Evolutionary conservation across 2,329 filamentous ascomycete genomes (phyloP).

Genomic region (Penicillium expansum): DNA sequence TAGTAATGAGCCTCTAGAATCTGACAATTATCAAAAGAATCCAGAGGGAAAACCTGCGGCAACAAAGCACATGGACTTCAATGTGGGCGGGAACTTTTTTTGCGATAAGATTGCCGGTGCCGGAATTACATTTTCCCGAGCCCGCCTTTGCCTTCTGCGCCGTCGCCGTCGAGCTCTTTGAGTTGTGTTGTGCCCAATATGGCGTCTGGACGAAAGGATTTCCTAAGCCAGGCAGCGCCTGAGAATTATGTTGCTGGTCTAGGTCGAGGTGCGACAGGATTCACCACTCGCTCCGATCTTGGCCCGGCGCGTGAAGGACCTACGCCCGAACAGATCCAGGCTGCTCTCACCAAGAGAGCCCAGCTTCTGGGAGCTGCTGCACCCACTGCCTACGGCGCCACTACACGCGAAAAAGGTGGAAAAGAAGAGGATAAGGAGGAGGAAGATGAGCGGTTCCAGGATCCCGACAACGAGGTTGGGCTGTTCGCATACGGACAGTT

Average conservation of each 20-base stretch:
- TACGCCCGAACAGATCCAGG: constrained; percentile 97
- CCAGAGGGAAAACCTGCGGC: neutral
- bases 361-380: constrained; percentile 73
- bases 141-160: constrained; percentile 8
- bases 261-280: constrained; percentile 94
- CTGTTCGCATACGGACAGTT: constrained; percentile 94
- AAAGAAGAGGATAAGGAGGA: constrained; percentile 67
- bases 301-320: constrained; percentile 93
- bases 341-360: constrained; percentile 90
- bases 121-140: constrained; percentile 21
- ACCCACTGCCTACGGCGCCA: constrained; percentile 70
- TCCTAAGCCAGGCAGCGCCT: constrained; percentile 79
- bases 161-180: constrained; percentile 1
- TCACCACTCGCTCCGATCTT: constrained; percentile 94
- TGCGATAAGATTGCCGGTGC: constrained; percentile 28
- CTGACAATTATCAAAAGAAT: constrained; percentile 3
- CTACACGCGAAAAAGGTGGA: constrained; percentile 59
- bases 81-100: constrained; percentile 27
- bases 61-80: neutral
- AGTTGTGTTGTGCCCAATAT: constrained; percentile 40
- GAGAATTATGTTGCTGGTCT: constrained; percentile 94
- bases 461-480: constrained; percentile 95
- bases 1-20: constrained; percentile 6
- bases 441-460: constrained; percentile 80
- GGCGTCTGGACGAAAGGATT: constrained; percentile 70